These are phyloP conservation scores for Fomitopsis serialis DNA, from an alignment of 768 basidiomycete genomes.

Conservation along the genomic window DNA sequence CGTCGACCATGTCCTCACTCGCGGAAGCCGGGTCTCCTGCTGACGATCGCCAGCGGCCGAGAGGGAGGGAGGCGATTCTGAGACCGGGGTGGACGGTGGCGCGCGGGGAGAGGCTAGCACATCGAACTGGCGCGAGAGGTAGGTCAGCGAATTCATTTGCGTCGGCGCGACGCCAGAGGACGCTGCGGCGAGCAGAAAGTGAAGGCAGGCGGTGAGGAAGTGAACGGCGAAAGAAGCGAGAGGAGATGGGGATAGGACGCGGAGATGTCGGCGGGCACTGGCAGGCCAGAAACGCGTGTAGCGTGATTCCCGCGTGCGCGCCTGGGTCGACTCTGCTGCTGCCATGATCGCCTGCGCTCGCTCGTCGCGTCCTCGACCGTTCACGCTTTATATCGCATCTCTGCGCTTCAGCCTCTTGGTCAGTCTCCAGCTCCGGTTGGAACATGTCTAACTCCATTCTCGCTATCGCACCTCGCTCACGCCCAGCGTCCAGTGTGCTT, in stretches of 20 bases:
- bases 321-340: slow-evolving; percentile 1
- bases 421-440: background rate
- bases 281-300: slow-evolving; percentile 7
- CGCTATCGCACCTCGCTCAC: background rate
- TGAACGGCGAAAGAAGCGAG: slow-evolving; percentile 7
- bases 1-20: slow-evolving; percentile 54
- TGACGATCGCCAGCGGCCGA: slow-evolving; percentile 16
- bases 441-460: background rate
- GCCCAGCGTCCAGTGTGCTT: background rate
- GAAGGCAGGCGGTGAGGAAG: slow-evolving; percentile 8
- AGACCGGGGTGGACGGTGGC: slow-evolving; percentile 51
- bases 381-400: background rate
- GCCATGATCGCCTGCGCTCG: too few species aligned
- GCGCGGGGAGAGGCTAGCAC: slow-evolving; percentile 57
- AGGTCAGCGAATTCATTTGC: slow-evolving; percentile 75
- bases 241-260: background rate
- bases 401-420: background rate
- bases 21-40: slow-evolving; percentile 23
- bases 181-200: slow-evolving; percentile 12
- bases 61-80: slow-evolving; percentile 29
- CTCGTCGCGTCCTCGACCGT: background rate
- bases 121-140: slow-evolving; percentile 81
- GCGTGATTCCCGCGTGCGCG: slow-evolving; percentile 2
- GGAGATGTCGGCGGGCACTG: slow-evolving; percentile 3
- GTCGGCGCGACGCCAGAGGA: slow-evolving; percentile 16